phyloP scores from a whole-genome alignment of 108 stramenopile species.

The Asterionellopsis glacialis region DNA sequence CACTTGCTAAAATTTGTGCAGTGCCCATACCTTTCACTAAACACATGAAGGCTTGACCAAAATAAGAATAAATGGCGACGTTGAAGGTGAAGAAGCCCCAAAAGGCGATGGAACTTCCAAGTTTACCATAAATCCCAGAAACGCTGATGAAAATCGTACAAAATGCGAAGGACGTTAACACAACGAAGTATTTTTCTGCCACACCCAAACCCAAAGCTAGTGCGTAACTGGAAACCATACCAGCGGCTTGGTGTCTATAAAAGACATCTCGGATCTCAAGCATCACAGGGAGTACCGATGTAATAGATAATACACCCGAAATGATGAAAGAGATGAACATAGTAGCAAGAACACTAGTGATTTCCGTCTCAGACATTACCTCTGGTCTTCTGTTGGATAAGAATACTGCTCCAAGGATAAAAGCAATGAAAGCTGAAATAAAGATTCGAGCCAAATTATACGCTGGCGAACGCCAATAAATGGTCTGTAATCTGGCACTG shows the following conservation, averaged over 20 bases:
- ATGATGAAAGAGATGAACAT: conserved; percentile 53
- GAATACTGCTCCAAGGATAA: conserved; percentile 60
- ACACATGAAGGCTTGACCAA: conserved; percentile 77
- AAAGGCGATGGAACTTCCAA: conserved; percentile 30
- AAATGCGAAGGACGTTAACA: conserved; percentile 13
- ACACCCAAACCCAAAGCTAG: conserved; percentile 51
- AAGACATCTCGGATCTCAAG: conserved; percentile 64
- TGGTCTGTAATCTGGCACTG: conserved; percentile 35
- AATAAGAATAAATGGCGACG: conserved; percentile 66
- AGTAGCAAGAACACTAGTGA: conserved; percentile 28
- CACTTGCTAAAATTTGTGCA: conserved; percentile 54
- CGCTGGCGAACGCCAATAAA: conserved; percentile 70
- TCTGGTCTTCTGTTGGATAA: conserved; percentile 18
- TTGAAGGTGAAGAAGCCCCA: conserved; percentile 71
- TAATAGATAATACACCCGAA: conserved; percentile 53
- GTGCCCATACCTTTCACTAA: conserved; percentile 53
- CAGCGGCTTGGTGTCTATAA: conserved; percentile 60
- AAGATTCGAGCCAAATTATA: conserved; percentile 68
- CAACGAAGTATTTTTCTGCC: conserved; percentile 57
- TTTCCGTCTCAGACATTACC: conserved; percentile 26
- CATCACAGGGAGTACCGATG: conserved; percentile 61
- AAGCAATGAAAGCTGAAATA: conserved; percentile 47
- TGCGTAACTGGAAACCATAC: conserved; percentile 61
- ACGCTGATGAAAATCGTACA: conserved; percentile 13
- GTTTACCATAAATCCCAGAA: conserved; percentile 24